phyloP scores from a whole-genome alignment of 75 land plant genomes.

The Sequoia sempervirens region DNA sequence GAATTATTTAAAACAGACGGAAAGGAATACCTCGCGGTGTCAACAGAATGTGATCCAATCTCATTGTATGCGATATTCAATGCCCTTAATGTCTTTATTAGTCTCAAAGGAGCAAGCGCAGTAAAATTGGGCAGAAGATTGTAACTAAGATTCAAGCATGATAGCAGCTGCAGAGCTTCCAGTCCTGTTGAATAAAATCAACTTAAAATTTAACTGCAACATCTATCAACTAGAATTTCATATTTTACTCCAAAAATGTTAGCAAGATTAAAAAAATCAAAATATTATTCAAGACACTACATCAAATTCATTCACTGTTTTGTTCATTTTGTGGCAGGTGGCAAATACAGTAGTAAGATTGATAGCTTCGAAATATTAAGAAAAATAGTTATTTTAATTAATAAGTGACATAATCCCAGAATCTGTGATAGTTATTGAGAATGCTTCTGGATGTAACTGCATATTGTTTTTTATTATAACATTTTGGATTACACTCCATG shows the following conservation, averaged over 20 bases:
- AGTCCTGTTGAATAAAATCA: constrained; percentile 46
- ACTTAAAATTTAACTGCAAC: not conserved
- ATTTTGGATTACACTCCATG: no score
- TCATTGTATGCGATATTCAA: constrained; percentile 68
- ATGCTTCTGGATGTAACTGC: no score
- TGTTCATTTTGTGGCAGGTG: not conserved
- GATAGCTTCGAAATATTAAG: not conserved
- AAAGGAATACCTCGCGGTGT: constrained; percentile 50
- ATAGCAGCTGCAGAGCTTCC: constrained; percentile 68
- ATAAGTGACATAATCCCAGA: not conserved
- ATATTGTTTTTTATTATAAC: no score
- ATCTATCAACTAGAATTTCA: not conserved
- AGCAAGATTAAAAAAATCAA: not conserved
- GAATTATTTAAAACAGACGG: constrained; percentile 51
- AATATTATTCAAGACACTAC: not conserved
- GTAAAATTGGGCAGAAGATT: constrained; percentile 56
- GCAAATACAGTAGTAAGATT: not conserved
- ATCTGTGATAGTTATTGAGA: no score
- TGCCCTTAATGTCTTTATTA: constrained; percentile 33
- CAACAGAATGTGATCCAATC: constrained; percentile 56
- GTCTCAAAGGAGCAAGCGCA: constrained; percentile 54
- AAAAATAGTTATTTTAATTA: not conserved
- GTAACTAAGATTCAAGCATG: constrained; percentile 55
- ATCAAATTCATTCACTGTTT: not conserved
- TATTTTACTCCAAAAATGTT: not conserved